Conservation (phyloP, 202 grass and related monocot species). For the Elaeis oleifera region DNA sequence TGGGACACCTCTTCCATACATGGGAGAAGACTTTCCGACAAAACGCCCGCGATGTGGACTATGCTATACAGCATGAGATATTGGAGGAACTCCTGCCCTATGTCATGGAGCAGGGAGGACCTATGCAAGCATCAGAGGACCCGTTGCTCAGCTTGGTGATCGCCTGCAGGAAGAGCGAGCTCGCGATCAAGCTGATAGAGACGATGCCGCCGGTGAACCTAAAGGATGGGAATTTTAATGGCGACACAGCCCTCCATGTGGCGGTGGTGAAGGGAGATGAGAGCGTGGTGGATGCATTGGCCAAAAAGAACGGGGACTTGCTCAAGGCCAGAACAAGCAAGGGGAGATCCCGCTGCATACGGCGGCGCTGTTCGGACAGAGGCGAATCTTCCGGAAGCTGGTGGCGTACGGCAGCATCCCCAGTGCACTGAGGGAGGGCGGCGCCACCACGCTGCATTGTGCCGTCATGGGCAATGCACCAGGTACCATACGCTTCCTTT, state of each 20-base stretch:
- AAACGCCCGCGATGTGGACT: too few relatives aligned
- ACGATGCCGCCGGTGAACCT: neutral
- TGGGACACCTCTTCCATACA: too few relatives aligned
- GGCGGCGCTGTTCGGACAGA: neutral
- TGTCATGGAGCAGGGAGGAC: too few relatives aligned
- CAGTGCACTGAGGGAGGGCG: neutral
- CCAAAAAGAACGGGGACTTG: too few relatives aligned
- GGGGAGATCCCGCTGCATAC: neutral
- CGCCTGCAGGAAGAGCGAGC: neutral
- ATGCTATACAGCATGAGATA: too few relatives aligned
- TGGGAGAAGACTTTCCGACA: too few relatives aligned
- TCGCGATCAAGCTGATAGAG: neutral
- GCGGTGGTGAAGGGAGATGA: neutral
- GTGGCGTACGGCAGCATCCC: neutral
- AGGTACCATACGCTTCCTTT: neutral
- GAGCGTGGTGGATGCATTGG: neutral
- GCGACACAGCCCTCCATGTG: neutral
- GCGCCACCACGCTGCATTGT: constrained; percentile 21
- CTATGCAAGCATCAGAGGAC: neutral
- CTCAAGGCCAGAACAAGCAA: too few relatives aligned
- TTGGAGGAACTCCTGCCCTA: too few relatives aligned
- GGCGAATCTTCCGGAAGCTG: neutral
- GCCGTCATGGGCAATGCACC: constrained; percentile 28
- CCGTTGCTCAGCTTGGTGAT: constrained; percentile 9
- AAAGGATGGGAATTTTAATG: neutral